phyloP scores from a whole-genome alignment of 164 flowering plant genomes.

The Kingdonia uniflora region DNA sequence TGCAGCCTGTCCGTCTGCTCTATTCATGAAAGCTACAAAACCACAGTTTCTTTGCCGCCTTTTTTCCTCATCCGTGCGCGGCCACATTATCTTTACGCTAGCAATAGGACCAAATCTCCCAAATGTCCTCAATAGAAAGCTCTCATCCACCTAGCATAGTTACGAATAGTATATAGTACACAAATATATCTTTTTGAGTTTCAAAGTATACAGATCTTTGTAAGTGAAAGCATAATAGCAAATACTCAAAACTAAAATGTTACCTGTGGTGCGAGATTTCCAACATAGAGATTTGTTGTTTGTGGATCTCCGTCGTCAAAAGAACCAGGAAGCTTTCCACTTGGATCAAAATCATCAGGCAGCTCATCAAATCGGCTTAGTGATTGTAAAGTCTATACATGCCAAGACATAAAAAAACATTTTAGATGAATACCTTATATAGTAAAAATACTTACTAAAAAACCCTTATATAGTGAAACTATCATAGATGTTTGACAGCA shows the following conservation, averaged over 20 bases:
- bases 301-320: conserved; percentile 99
- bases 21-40: conserved; percentile 98
- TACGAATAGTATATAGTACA: neutral
- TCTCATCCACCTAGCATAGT: conserved; percentile 78
- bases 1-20: conserved; percentile 98
- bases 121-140: conserved; percentile 91
- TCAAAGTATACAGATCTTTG: neutral
- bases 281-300: conserved; percentile 98
- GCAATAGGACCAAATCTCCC: conserved; percentile 99
- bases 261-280: conserved; percentile 95
- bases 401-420: too few species aligned
- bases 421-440: too few species aligned
- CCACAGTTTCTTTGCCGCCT: conserved; percentile 97
- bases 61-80: conserved; percentile 93
- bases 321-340: conserved; percentile 85
- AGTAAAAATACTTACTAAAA: too few species aligned
- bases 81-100: conserved; percentile 99
- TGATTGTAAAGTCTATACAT: conserved; percentile 26
- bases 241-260: neutral
- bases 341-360: conserved; percentile 94
- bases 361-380: conserved; percentile 90
- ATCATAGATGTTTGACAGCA: too few species aligned
- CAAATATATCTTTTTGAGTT: too few species aligned
- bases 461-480: too few species aligned
- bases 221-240: neutral